Base-by-base conservation (phyloP, 2,329 filamentous ascomycete species). In the Fusarium papillatum region DNA sequence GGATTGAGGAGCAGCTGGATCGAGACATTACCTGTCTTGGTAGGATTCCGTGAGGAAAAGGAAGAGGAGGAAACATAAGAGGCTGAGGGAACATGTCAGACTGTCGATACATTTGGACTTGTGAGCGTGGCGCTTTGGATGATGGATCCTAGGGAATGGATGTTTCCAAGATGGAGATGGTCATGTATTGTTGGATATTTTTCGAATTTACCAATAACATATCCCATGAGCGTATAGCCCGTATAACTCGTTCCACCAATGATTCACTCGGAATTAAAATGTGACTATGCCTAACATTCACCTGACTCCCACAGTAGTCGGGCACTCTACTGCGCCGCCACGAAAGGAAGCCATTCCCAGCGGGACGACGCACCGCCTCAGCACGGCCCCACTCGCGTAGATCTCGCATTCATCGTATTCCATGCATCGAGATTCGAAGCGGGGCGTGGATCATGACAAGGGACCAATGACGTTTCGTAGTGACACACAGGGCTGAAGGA, bases 1-100 rank as follows among this genome's bases (percentile, higher is more conserved):
- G 89, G 89, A 89, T 90, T 6, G 87, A 90, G 76, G 82, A 83
- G 66, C 87, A 88, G 81, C 80, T 90, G 64, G 85, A 86, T 10
- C 74, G 73, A 50, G 87, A 91, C 64, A 71, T 83, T n/a, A 76
- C 79, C 0, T 88, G 85, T 70, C 91, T 90, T 79, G 87, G 87
- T 14, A 82, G 78, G 26, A 22, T 24, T 61, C n/a, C 9, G 10
- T 74, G 38, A 67, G 46, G 19, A 13, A 17, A 17, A 14, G n/a
- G 24, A n/a, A 26, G 26, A 26, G 11, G 26, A 55, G 10, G 5
- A 50, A 65, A 8, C 11, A 41, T 29, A 24, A 64, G 34, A 50
- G 41, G 17, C 19, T 16, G 53, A 38, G 26, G 48, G 19, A 10
- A 24, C 4, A 43, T 46, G 41, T 9, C 48, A 61, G 68, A 66